Base-by-base conservation (phyloP, 805 yeast genomes). In the Wickerhamomyces rabaulensis region DNA sequence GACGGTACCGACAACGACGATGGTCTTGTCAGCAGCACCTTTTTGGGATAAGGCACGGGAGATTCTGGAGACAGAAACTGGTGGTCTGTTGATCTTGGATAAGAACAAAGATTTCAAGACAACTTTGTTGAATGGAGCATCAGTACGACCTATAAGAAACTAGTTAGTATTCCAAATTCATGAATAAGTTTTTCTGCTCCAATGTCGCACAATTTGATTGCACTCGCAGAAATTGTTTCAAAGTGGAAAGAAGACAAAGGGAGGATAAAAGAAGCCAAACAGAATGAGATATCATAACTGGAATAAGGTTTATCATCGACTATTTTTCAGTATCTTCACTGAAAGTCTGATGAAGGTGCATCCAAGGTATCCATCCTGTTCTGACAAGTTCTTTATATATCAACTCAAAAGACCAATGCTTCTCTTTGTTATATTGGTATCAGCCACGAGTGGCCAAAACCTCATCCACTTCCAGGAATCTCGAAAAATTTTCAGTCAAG, bases 31-130 rank as follows among this genome's bases (percentile, higher is more conserved):
- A 61, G 87, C 78, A 73, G 96, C 82, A 75, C 87, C 96, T 62
- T 78, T 71, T 76, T 87, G 94, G 63, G 74, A 72, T 69, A 88
- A 75, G 68, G 92, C 91, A 73, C 85, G 82, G 68, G 86, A 73
- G 63, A 94, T 80, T 79, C 96, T 89, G 62, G 96, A 82, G 62
- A 89, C 83, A 64, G 98, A 92, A 57, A 94, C 99, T 58, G 99
- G 99, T 69, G 98, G 99, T 81, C 96, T 89, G 97, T 94, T 94
- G 75, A 84, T 78, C 92, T 94, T 94, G 62, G 98, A 92, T 69
- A 94, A 81, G 89, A 89, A 94, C 75, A 94, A 84, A 70, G 92
- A 79, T 75, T 77, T 89, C 74, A 94, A 86, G 78, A 94, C 75
- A 66, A 91, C 89, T 84, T 87, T 89, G 97, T 94, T 94, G 95